These are phyloP conservation scores for Solanum paucissectum DNA, from an alignment of 257 asterid genomes.

Conservation along the genomic window DNA sequence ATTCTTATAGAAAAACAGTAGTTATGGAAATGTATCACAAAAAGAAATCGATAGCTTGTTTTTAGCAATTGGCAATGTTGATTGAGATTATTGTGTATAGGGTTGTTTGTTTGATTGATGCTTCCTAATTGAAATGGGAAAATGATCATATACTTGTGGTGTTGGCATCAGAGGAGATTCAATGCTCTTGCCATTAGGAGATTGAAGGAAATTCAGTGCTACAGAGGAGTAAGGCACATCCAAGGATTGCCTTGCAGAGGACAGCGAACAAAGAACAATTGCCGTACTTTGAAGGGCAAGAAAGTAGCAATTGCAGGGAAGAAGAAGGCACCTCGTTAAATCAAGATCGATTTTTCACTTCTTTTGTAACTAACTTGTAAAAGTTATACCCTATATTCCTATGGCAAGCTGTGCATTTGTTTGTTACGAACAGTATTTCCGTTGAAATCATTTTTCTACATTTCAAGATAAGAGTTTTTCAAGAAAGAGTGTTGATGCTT, in stretches of 20 bases:
- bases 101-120: background rate
- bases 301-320: constrained; percentile 80
- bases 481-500: background rate
- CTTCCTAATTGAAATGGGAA: background rate
- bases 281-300: constrained; percentile 92
- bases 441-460: background rate
- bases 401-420: background rate
- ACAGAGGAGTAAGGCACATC: constrained; percentile 83
- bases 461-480: background rate
- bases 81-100: background rate
- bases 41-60: background rate
- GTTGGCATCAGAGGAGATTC: constrained; percentile 60
- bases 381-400: background rate
- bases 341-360: background rate
- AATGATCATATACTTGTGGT: background rate
- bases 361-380: background rate
- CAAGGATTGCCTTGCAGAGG: constrained; percentile 96
- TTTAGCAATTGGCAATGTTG: background rate
- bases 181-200: constrained; percentile 78
- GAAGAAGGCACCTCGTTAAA: constrained; percentile 54
- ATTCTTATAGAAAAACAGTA: background rate
- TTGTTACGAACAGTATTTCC: background rate
- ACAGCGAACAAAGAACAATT: constrained; percentile 87
- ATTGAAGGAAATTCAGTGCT: constrained; percentile 92
- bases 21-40: background rate